Conservation (phyloP, 768 basidiomycete genomes). For the Phaeotremella fagi region DNA sequence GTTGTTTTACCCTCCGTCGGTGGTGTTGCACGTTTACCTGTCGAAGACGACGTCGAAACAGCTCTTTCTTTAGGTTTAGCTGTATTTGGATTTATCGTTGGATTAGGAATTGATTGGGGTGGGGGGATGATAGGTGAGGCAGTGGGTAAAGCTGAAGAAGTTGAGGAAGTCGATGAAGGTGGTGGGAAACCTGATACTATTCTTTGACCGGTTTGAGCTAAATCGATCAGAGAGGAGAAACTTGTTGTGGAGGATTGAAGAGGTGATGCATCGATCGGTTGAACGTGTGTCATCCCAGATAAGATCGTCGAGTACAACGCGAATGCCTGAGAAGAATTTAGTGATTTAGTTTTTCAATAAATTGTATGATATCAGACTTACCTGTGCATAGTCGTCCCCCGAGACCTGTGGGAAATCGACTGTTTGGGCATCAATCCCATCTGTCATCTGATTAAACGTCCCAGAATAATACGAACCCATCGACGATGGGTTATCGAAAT, state of each 20-base stretch:
- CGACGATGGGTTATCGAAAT: no score
- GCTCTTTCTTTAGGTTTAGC: no score
- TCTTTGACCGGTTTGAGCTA: not conserved
- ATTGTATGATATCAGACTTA: conserved; percentile 1
- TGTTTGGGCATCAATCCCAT: no score
- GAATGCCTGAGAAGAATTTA: conserved; percentile 8
- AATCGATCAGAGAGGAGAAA: not conserved
- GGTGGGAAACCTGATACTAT: not conserved
- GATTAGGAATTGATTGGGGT: no score
- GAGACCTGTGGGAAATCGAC: not conserved
- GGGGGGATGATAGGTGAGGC: not conserved
- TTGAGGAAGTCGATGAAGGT: conserved; percentile 1
- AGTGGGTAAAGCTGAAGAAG: not conserved
- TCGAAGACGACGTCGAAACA: no score
- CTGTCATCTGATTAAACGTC: conserved; percentile 3
- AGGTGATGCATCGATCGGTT: not conserved
- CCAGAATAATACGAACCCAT: conserved; percentile 1
- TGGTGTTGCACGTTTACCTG: not conserved
- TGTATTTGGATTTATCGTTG: no score
- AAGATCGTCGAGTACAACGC: conserved; percentile 18
- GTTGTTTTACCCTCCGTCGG: no score
- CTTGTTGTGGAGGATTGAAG: not conserved
- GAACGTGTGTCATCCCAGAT: conserved; percentile 16
- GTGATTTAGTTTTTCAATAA: not conserved
- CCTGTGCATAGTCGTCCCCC: conserved; percentile 22